These are phyloP conservation scores for Capsicum chinense DNA, from an alignment of 257 asterid genomes.

Conservation along the genomic window DNA sequence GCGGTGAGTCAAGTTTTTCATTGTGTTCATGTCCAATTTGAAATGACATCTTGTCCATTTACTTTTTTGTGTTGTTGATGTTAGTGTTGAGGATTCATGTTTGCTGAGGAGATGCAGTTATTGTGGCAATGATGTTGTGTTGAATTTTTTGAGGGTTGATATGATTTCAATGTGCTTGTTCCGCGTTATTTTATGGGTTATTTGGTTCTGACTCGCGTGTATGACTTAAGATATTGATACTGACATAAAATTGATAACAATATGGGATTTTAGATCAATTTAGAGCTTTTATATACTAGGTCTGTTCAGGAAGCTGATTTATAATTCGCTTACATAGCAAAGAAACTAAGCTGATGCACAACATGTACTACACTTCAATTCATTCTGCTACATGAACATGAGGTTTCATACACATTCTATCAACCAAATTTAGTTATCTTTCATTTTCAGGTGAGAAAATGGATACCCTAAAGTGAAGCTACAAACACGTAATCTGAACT, in stretches of 20 bases:
- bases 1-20: not conserved
- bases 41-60: not conserved
- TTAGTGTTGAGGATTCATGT: not conserved
- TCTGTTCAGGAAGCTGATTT: not conserved
- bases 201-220: not conserved
- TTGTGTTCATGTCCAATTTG: not conserved
- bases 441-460: not conserved
- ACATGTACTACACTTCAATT: not conserved
- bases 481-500: not conserved
- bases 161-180: not conserved
- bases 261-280: not conserved
- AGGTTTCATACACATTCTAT: not conserved
- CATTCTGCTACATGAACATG: constrained; percentile 3
- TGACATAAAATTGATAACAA: not conserved
- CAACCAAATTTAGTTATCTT: not conserved
- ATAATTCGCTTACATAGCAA: constrained; percentile 23
- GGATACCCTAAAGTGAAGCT: not conserved
- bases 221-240: not conserved
- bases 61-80: not conserved
- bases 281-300: not conserved
- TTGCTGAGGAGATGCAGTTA: not conserved
- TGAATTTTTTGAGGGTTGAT: not conserved
- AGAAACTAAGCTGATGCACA: constrained; percentile 27
- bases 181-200: not conserved
- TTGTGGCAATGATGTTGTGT: not conserved